Base-by-base conservation (phyloP, 306 rosid species). In the Cicer chorassanicum region DNA sequence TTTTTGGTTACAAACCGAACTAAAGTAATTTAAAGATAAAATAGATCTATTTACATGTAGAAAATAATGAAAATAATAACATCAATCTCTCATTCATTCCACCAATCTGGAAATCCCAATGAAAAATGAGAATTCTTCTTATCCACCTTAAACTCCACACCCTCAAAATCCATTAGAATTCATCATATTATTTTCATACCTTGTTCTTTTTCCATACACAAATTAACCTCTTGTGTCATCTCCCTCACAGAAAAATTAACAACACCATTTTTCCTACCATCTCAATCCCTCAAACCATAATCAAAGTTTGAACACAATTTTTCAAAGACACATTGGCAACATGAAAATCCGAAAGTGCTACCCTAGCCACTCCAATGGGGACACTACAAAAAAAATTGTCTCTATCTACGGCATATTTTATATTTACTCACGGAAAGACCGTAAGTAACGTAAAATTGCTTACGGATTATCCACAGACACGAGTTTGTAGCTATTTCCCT, bases 221-320 rank as follows among this genome's bases (percentile, higher is more conserved):
- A n/a, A 36, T 69, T 2, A 14, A 13, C 68, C 59, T 14, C 61
- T 5, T 46, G 40, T 2, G 59, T 64, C 79, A 55, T 72, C 49
- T 29, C 41, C 72, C 70, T 87, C 36, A 84, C 89, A 0, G 89
- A 86, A 42, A 89, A 70, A 69, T 89, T 77, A 15, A 89, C 42
- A 65, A 89, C 82, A 43, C 97, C 97, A 5, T 87, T 91, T 70
- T 80, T 48, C 10, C 64, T 61, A 0, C 94, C 92, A 12, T 74
- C 78, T 21, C 67, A 42, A 42, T 81, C 84, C 65, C 91, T 81
- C 82, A 89, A 64, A 21, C 88, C 68, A 16, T 91, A 89, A 64
- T 87, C 76, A 86, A 65, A 44, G 74, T 72, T 45, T 86, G 89
- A 82, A 50, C 9, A 76, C 79, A 8, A 12, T 1, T 63, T 57